These are phyloP conservation scores for Barbarea vulgaris DNA, from an alignment of 345 rosid species.

Conservation along the genomic window DNA sequence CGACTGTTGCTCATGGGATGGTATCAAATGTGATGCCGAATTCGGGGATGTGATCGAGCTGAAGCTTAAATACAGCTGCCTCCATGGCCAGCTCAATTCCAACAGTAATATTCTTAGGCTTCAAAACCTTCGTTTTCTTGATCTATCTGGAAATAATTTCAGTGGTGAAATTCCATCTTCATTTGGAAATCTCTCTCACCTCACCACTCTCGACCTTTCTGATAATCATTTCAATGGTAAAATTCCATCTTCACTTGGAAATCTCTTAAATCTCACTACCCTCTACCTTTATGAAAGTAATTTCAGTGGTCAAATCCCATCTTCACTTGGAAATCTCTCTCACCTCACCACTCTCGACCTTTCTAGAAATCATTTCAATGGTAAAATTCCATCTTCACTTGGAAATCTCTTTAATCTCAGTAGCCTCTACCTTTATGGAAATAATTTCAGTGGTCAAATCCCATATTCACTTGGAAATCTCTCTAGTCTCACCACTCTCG, in stretches of 20 bases:
- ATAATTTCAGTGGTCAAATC: background rate
- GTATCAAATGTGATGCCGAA: background rate
- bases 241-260: background rate
- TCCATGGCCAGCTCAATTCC: background rate
- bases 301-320: constrained; percentile 13
- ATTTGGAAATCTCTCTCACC: no score
- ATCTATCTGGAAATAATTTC: no score
- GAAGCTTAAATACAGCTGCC: background rate
- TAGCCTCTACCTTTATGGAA: background rate
- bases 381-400: background rate
- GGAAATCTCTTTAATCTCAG: background rate
- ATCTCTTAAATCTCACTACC: background rate
- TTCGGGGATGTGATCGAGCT: background rate
- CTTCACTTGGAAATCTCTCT: background rate
- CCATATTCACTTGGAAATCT: background rate
- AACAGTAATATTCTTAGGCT: constrained; percentile 2
- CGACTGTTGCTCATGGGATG: background rate
- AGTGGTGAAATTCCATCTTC: no score
- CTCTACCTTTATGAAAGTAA: constrained; percentile 1
- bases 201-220: constrained; percentile 23
- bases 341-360: background rate
- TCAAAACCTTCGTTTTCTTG: background rate
- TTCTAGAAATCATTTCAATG: background rate
- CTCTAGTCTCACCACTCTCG: background rate
- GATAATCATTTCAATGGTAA: constrained; percentile 14